Evolutionary conservation across 768 basidiomycete genomes (phyloP).

Genomic region (Baorangia bicolor): DNA sequence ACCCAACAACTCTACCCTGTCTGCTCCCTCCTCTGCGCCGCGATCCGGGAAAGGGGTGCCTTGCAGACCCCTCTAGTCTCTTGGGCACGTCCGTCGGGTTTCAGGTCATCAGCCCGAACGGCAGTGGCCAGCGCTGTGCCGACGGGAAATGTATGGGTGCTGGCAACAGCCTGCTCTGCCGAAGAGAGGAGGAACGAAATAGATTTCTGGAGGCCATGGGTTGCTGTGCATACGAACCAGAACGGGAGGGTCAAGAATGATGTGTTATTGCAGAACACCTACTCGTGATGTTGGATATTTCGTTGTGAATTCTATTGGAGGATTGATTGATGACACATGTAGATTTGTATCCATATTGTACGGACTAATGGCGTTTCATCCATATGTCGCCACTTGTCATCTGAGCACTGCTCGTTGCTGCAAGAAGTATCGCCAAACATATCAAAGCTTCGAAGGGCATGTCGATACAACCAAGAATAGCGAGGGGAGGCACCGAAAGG

Average conservation of each 20-base stretch:
- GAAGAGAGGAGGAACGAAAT: conserved; percentile 42
- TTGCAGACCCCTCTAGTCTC: conserved; percentile 22
- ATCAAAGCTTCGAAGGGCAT: background rate
- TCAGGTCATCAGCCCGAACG: conserved; percentile 3
- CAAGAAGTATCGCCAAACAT: background rate
- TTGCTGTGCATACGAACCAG: conserved; percentile 48
- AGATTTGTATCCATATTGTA: conserved; percentile 12
- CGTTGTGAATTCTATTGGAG: background rate
- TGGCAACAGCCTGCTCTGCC: conserved; percentile 38
- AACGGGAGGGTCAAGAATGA: conserved; percentile 4
- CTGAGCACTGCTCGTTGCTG: background rate
- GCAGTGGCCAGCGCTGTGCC: conserved; percentile 26
- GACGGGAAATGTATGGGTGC: conserved; percentile 42
- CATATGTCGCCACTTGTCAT: background rate
- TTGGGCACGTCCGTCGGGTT: conserved; percentile 14
- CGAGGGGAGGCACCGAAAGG: background rate
- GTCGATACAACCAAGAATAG: background rate
- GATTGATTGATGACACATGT: background rate
- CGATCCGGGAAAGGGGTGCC: conserved; percentile 15
- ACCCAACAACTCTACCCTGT: conserved; percentile 47
- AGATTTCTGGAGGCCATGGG: conserved; percentile 45
- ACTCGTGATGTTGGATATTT: background rate
- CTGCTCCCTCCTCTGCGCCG: conserved; percentile 34
- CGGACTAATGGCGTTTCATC: background rate
- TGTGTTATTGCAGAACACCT: background rate